These are phyloP conservation scores for Hericium rajendrae DNA, from an alignment of 768 basidiomycete species.

Conservation along the genomic window DNA sequence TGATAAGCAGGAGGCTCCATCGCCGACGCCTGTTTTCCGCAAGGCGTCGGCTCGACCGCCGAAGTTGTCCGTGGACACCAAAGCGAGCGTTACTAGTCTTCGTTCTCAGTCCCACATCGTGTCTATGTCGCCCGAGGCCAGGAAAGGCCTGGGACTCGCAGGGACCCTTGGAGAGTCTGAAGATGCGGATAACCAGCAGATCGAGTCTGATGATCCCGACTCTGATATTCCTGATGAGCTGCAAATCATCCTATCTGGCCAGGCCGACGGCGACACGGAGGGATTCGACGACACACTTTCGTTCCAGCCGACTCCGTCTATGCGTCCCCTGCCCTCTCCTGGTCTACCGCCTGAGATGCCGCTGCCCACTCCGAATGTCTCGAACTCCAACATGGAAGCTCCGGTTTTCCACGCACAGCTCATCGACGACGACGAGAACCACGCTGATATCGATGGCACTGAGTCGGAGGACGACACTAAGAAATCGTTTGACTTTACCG, in stretches of 20 bases:
- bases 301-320: constrained; percentile 8
- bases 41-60: constrained; percentile 9
- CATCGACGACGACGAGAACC: constrained; percentile 34
- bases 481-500: constrained; percentile 79
- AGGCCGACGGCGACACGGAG: constrained; percentile 22
- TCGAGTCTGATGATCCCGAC: constrained; percentile 54
- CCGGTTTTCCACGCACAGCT: constrained; percentile 36
- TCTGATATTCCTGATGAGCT: constrained; percentile 79
- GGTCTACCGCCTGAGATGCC: constrained; percentile 34
- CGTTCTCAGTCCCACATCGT: constrained; percentile 11
- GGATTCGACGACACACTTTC: constrained; percentile 32
- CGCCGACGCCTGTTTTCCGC: constrained; percentile 25
- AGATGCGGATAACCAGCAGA: constrained; percentile 29
- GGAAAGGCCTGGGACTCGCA: constrained; percentile 49
- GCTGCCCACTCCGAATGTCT: constrained; percentile 22
- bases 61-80: constrained; percentile 6
- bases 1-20: not conserved
- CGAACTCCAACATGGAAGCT: constrained; percentile 11
- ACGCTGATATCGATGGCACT: constrained; percentile 31
- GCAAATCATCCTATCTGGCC: constrained; percentile 44
- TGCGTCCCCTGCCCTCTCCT: constrained; percentile 24
- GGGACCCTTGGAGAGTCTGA: constrained; percentile 62
- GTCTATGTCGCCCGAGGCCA: constrained; percentile 39
- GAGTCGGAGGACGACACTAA: constrained; percentile 57
- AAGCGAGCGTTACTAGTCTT: not conserved